Evolutionary conservation across 2,329 filamentous ascomycete species (phyloP), one percentile per base, ranked within the genome.

Genomic region (Aulographum hederae): DNA sequence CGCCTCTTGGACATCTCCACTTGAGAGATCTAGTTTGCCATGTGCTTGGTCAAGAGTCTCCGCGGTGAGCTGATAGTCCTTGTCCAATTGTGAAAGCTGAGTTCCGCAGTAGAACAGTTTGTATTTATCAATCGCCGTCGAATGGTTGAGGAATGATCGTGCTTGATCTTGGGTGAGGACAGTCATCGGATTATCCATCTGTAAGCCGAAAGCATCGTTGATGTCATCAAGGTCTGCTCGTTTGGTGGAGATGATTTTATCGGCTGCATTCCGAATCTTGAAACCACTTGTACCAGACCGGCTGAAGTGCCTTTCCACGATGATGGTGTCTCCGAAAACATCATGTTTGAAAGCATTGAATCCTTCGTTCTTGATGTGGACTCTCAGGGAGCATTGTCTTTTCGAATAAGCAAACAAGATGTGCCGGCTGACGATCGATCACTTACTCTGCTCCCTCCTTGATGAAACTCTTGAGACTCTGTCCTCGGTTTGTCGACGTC

Each of bases 121-220:
- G 62, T 95, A 98, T 50, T 98, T 98, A 37, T 86, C 74, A 3
- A 69, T 60, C 0, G 84, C 70, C 2, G 73, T 78, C 10, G 89
- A 86, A 21, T 75, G 70, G 46, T 86, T 92, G 27, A 98, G 65
- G 44, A 98, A 98, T 36, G 92, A 79, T 8, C 89, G 73, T 8
- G 89, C 89, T 53, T 85, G 84, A 48, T 98, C 89, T 52, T 98
- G 89, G 1, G 85, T 93, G 13, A 98, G 64, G 5, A 95, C 79
- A 37, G 91, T 95, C 59, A 98, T 75, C 1, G 89, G 89, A 43
- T 98, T 98, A 47, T 95, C 86, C 35, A 98, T 82, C 50, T 95
- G 86, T 26, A 98, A 61, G 26, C 78, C 80, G 49, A 84, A 95
- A 49, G 81, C 91, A 50, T 98, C 89, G 26, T 82, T 75, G 30